Percentiles rank a stretch among this genome's conserved stretches.
Evolutionary conservation across 1,139 yeast genomes (phyloP).

Genomic region (Hansenula lynferdii): DNA sequence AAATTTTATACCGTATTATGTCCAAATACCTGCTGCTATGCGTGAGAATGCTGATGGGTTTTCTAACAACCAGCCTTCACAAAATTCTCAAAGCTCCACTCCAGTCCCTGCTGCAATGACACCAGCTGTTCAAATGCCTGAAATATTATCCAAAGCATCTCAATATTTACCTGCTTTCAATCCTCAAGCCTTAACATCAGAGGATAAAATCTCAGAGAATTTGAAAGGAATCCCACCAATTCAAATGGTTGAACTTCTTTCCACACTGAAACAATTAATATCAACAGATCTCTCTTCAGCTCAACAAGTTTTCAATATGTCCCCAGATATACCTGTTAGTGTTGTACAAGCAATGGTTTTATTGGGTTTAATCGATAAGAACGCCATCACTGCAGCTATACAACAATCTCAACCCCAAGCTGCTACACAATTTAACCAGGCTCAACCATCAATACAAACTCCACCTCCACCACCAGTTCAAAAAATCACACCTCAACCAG

Average conservation of each 20-base stretch:
- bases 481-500: slow-evolving; percentile 6
- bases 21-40: slow-evolving; percentile 51
- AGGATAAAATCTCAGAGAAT: slow-evolving; percentile 39
- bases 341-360: slow-evolving; percentile 70
- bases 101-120: not conserved
- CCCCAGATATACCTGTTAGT: slow-evolving; percentile 56
- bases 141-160: slow-evolving; percentile 44
- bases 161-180: slow-evolving; percentile 45
- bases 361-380: slow-evolving; percentile 70
- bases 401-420: slow-evolving; percentile 15
- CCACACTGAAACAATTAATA: slow-evolving; percentile 52
- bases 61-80: slow-evolving; percentile 5
- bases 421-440: slow-evolving; percentile 7
- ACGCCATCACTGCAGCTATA: slow-evolving; percentile 48
- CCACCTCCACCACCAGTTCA: slow-evolving; percentile 8
- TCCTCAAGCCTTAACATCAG: slow-evolving; percentile 37
- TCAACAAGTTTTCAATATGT: slow-evolving; percentile 48
- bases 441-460: slow-evolving; percentile 17
- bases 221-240: slow-evolving; percentile 63
- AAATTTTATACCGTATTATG: slow-evolving; percentile 46
- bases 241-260: slow-evolving; percentile 59
- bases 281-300: slow-evolving; percentile 45
- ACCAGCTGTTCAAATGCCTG: slow-evolving; percentile 33
- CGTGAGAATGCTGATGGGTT: not conserved
- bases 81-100: not conserved